Conservation (phyloP, 2,329 filamentous ascomycete genomes). For the Fusarium phyllophilum region DNA sequence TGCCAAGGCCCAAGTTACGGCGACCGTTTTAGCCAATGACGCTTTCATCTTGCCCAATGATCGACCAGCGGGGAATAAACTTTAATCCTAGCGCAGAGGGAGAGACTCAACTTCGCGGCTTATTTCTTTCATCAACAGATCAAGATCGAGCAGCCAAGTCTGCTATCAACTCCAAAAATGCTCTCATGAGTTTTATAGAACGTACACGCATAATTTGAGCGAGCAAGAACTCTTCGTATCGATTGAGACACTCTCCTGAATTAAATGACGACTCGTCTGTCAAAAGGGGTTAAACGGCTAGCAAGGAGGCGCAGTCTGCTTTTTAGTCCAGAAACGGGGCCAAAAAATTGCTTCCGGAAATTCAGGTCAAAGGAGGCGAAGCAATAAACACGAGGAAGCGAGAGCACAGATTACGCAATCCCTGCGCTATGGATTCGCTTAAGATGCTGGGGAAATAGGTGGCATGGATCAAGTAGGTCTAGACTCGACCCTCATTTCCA, state of each 20-base stretch:
- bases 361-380: not conserved
- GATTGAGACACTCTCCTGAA: not conserved
- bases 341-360: not conserved
- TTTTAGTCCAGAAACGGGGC: not conserved
- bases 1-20: slow-evolving; percentile 21
- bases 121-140: not conserved
- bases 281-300: not conserved
- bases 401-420: not conserved
- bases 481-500: not conserved
- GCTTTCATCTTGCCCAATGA: not conserved
- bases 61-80: not conserved
- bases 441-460: not conserved
- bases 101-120: not conserved
- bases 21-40: slow-evolving; percentile 17
- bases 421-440: not conserved
- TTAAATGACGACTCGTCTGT: not conserved
- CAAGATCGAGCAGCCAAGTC: not conserved
- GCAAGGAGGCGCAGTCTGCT: not conserved
- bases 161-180: not conserved
- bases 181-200: not conserved
- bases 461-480: not conserved
- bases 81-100: not conserved
- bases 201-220: not conserved
- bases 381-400: not conserved
- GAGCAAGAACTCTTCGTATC: not conserved